A percentile compares a stretch with the other conserved stretches of the same genome.
Conservation (phyloP, 495 filamentous ascomycete genomes). For the Aspergillus incahuasiensis region DNA sequence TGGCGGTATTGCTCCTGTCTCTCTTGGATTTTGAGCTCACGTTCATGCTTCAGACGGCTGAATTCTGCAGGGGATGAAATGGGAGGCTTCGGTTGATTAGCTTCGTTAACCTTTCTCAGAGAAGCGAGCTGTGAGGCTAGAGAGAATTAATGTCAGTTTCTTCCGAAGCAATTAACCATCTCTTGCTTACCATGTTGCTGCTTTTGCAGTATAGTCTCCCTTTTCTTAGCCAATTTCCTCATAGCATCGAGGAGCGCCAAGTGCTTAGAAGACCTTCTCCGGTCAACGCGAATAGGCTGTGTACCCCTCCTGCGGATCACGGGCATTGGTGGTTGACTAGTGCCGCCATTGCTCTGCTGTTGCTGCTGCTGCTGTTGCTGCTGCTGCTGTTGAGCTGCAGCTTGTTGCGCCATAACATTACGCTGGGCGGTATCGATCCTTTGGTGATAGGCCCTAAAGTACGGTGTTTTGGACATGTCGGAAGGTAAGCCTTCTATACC, state of each 20-base stretch:
- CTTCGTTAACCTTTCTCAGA: slow-evolving; percentile 66
- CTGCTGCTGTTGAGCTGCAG: slow-evolving; percentile 50
- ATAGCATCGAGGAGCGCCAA: slow-evolving; percentile 88
- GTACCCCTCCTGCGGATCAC: slow-evolving; percentile 63
- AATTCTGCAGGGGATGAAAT: slow-evolving; percentile 80
- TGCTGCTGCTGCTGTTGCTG: slow-evolving; percentile 41
- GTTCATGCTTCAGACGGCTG: slow-evolving; percentile 79
- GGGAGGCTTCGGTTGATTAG: slow-evolving; percentile 53
- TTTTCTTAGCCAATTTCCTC: slow-evolving; percentile 91
- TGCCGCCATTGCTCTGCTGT: slow-evolving; percentile 46
- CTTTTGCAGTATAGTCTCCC: slow-evolving; percentile 79
- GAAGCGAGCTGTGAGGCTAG: slow-evolving; percentile 60
- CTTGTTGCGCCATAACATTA: slow-evolving; percentile 57
- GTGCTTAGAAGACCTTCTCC: slow-evolving; percentile 77
- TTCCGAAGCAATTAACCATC: neutral
- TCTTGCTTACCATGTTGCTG: slow-evolving; percentile 64
- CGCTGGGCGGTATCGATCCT: slow-evolving; percentile 76
- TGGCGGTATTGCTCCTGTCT: slow-evolving; percentile 64
- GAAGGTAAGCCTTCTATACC: slow-evolving; percentile 79
- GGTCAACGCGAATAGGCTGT: slow-evolving; percentile 73
- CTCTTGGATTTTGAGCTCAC: slow-evolving; percentile 72
- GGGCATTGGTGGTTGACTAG: slow-evolving; percentile 51
- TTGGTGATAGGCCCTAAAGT: slow-evolving; percentile 79
- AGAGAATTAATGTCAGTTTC: slow-evolving; percentile 13
- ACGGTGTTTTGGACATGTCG: slow-evolving; percentile 89